These are phyloP conservation scores for Rhynchospora pubera DNA, from an alignment of 176 grass and related monocot genomes.

Conservation along the genomic window DNA sequence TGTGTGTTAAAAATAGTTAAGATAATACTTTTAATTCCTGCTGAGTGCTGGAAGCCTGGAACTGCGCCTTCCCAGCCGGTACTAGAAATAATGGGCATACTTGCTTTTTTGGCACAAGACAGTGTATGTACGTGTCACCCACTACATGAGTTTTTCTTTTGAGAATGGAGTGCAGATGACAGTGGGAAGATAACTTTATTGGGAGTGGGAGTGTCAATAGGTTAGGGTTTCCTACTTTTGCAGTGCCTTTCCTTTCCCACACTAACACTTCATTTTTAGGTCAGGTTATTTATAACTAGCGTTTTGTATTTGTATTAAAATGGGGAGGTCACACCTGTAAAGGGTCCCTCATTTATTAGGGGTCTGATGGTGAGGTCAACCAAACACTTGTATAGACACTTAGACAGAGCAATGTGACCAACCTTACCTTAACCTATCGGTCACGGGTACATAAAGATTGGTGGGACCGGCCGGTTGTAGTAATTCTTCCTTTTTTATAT, in stretches of 20 bases:
- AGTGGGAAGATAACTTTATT: slow-evolving; percentile 5
- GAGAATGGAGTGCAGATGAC: not conserved
- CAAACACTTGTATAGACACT: not conserved
- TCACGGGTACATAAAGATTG: not conserved
- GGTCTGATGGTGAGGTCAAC: not conserved
- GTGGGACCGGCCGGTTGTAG: not conserved
- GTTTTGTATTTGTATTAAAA: not conserved
- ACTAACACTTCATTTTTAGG: not conserved
- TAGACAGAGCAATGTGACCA: not conserved
- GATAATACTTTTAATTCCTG: not conserved
- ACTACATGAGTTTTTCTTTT: slow-evolving; percentile 7
- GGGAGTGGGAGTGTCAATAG: not conserved
- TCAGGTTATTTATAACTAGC: not conserved
- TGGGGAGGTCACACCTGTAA: slow-evolving; percentile 10
- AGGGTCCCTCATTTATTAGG: not conserved
- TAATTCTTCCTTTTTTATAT: not conserved
- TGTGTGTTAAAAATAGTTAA: too few species aligned
- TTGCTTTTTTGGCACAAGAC: not conserved
- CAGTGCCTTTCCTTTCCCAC: not conserved
- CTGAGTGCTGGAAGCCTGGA: not conserved
- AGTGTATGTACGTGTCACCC: not conserved
- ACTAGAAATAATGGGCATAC: slow-evolving; percentile 1
- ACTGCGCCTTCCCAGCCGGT: not conserved
- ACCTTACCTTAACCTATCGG: not conserved
- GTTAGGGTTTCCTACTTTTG: not conserved